phyloP scores from a whole-genome alignment of 345 rosid genomes.

The Lenwebbia sp. region DNA sequence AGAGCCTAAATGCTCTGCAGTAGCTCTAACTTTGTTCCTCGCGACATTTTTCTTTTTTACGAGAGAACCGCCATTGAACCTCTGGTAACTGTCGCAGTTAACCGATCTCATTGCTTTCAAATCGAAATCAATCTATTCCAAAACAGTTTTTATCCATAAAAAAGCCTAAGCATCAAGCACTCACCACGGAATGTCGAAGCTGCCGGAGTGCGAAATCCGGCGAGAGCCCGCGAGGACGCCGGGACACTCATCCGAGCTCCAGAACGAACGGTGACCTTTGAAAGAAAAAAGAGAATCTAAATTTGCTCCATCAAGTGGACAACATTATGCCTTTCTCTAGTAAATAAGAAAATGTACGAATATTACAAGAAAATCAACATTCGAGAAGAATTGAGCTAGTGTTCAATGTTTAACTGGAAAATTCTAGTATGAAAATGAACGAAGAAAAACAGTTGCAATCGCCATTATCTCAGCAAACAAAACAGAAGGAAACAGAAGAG shows the following conservation, averaged over 20 bases:
- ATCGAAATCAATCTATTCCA: neutral
- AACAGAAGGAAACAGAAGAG: neutral
- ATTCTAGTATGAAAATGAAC: neutral
- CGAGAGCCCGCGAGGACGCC: constrained; percentile 25
- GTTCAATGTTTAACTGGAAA: neutral
- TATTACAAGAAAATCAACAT: neutral
- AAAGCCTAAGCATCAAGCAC: neutral
- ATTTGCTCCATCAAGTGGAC: neutral
- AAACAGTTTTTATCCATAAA: neutral
- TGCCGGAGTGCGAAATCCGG: constrained; percentile 23
- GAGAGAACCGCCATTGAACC: constrained; percentile 16
- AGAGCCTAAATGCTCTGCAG: constrained; percentile 45
- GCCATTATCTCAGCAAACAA: neutral
- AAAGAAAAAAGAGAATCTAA: neutral
- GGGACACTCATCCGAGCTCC: constrained; percentile 36
- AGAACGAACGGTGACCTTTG: constrained; percentile 40
- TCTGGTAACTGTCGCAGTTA: constrained; percentile 35
- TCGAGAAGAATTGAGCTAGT: neutral
- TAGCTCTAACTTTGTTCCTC: constrained; percentile 52
- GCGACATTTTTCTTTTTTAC: constrained; percentile 21
- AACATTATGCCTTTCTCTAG: neutral
- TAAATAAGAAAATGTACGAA: constrained; percentile 16
- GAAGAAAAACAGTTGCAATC: neutral
- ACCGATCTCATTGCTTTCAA: neutral
- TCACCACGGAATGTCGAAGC: constrained; percentile 41